Conservation (phyloP, 192 early-diverging fungal species). For the Allomyces javanicus region DNA sequence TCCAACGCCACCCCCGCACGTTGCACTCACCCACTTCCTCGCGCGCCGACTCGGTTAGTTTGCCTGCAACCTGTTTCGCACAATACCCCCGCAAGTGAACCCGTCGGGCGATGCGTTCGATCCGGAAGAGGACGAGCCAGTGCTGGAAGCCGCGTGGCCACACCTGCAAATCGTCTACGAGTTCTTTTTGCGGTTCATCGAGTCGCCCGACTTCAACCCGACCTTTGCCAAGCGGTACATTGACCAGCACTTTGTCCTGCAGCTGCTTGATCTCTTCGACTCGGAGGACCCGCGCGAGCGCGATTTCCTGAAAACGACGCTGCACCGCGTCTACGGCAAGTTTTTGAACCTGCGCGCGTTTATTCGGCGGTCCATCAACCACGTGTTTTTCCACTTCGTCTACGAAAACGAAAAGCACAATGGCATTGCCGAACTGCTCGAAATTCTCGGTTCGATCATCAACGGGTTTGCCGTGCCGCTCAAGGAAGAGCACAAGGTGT, state of each 20-base stretch:
- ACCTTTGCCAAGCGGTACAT: conserved; percentile 91
- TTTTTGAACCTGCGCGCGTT: conserved; percentile 92
- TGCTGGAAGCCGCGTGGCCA: conserved; percentile 91
- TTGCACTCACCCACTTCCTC: background rate
- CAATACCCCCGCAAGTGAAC: conserved; percentile 88
- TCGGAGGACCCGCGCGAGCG: conserved; percentile 96
- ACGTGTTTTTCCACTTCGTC: conserved; percentile 95
- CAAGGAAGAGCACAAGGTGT: conserved; percentile 97
- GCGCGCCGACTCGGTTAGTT: conserved; percentile 29
- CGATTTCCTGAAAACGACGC: conserved; percentile 93
- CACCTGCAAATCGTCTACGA: conserved; percentile 96
- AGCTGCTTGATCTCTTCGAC: conserved; percentile 96
- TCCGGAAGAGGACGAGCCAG: conserved; percentile 98
- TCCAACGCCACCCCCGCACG: background rate
- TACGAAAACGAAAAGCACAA: conserved; percentile 95
- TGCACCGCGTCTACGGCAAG: conserved; percentile 97
- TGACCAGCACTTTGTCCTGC: conserved; percentile 79
- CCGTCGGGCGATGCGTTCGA: conserved; percentile 91
- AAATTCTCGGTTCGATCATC: conserved; percentile 99
- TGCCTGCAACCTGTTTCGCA: conserved; percentile 84
- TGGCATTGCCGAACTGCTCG: conserved; percentile 92
- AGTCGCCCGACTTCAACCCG: conserved; percentile 94
- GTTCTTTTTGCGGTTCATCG: conserved; percentile 94
- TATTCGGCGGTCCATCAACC: conserved; percentile 91
- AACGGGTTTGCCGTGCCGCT: conserved; percentile 97